Evolutionary conservation across 1,284 basidiomycete species (phyloP).

Genomic region (Phylloboletellus chloephorus): DNA sequence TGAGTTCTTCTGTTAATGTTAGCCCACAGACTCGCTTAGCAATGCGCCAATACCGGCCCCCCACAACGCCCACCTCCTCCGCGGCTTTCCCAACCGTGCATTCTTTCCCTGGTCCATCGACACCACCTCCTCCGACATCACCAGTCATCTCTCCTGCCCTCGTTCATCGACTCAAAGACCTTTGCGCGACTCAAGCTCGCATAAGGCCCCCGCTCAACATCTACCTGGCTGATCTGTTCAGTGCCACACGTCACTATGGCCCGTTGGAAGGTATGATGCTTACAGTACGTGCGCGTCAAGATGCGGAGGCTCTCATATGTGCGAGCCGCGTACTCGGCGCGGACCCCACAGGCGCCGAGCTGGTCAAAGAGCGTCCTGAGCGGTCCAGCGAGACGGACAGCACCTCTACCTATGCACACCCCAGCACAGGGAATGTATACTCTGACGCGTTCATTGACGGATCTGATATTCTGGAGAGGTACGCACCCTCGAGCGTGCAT

Average conservation of each 20-base stretch:
- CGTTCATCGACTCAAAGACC: constrained; percentile 35
- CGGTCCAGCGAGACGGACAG: constrained; percentile 21
- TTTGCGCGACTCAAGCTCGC: constrained; percentile 33
- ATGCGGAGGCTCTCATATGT: constrained; percentile 56
- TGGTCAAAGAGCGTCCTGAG: constrained; percentile 33
- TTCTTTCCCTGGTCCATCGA: constrained; percentile 16
- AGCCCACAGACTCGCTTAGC: constrained; percentile 33
- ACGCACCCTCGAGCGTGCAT: constrained; percentile 7
- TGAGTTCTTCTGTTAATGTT: constrained; percentile 58
- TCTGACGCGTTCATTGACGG: constrained; percentile 25
- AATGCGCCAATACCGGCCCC: constrained; percentile 35
- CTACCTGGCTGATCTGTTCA: constrained; percentile 67
- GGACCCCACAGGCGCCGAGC: constrained; percentile 48
- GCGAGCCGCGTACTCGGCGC: constrained; percentile 59
- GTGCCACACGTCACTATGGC: constrained; percentile 65
- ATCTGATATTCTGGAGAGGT: constrained; percentile 12
- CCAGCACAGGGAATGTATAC: constrained; percentile 17
- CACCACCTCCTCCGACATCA: constrained; percentile 17
- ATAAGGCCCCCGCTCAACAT: constrained; percentile 49
- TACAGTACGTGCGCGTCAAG: constrained; percentile 51
- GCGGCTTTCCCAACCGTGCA: constrained; percentile 20
- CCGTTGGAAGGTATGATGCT: constrained; percentile 65
- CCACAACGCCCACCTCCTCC: constrained; percentile 27
- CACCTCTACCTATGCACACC: constrained; percentile 17
- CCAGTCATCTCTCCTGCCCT: constrained; percentile 37